These are phyloP conservation scores for Didymella segeticola DNA, from an alignment of 2,329 filamentous ascomycete genomes.

Conservation along the genomic window DNA sequence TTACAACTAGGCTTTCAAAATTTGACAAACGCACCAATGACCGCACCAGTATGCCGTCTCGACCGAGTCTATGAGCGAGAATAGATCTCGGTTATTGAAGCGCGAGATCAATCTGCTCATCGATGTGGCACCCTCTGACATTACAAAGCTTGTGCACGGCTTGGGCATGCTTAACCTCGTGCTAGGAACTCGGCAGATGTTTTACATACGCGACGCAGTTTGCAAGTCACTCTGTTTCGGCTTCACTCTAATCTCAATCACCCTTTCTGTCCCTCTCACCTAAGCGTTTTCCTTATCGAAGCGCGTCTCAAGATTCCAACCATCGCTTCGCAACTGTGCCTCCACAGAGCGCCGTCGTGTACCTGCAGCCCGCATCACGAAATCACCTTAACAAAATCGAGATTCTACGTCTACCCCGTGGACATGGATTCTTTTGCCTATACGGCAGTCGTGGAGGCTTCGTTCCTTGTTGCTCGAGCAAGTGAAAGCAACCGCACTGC, in stretches of 20 bases:
- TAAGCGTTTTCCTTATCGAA: background rate
- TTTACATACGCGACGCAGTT: background rate
- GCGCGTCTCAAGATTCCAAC: background rate
- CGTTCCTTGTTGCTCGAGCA: conserved; percentile 10
- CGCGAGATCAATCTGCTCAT: background rate
- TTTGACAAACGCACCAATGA: conserved; percentile 7
- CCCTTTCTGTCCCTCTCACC: background rate
- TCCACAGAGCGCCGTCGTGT: background rate
- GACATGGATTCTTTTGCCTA: conserved; percentile 1
- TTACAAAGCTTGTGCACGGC: conserved; percentile 9
- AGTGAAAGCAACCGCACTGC: conserved; percentile 4
- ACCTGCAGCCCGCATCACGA: background rate
- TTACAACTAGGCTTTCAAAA: conserved; percentile 1
- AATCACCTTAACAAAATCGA: too few species aligned
- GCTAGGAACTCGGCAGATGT: background rate
- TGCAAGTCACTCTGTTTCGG: background rate
- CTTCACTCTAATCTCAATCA: background rate
- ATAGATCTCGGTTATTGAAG: conserved; percentile 9
- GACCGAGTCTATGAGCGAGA: conserved; percentile 1
- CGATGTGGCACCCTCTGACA: background rate
- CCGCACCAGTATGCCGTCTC: background rate
- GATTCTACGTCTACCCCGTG: background rate
- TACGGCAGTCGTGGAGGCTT: conserved; percentile 1
- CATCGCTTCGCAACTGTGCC: background rate
- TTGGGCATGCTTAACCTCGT: conserved; percentile 9